These are phyloP conservation scores for Pelargonium cotyledonis DNA, from an alignment of 441 rosid species.

Conservation along the genomic window DNA sequence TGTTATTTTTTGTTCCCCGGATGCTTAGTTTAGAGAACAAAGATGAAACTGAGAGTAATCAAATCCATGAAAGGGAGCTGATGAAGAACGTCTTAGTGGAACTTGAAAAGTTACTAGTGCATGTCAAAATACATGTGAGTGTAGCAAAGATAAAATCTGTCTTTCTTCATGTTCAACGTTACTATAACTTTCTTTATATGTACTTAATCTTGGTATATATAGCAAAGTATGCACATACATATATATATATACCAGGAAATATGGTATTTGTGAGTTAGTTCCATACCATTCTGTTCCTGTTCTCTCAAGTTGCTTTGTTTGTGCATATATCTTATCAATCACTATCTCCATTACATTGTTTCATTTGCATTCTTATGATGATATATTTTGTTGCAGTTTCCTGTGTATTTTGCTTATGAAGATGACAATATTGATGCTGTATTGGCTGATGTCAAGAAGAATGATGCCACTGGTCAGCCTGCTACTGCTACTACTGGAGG, in stretches of 20 bases:
- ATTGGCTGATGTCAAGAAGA: slow-evolving; percentile 74
- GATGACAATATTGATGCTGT: slow-evolving; percentile 69
- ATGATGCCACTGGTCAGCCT: slow-evolving; percentile 82
- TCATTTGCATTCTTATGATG: slow-evolving; percentile 41
- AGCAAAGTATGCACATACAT: neutral
- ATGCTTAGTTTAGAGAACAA: slow-evolving; percentile 41
- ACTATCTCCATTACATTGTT: neutral
- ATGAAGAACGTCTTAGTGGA: slow-evolving; percentile 40
- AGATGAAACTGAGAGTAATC: slow-evolving; percentile 21
- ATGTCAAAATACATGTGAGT: slow-evolving; percentile 80
- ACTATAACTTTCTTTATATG: neutral
- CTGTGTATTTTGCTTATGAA: slow-evolving; percentile 95
- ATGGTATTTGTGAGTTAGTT: neutral
- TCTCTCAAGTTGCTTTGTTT: neutral
- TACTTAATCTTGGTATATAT: neutral
- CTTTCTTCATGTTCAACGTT: neutral
- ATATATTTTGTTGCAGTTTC: slow-evolving; percentile 49
- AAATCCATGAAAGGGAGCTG: slow-evolving; percentile 30
- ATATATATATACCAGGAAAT: neutral
- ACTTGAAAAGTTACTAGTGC: slow-evolving; percentile 68
- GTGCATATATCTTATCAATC: neutral
- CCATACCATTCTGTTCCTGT: neutral
- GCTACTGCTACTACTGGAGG: slow-evolving; percentile 98
- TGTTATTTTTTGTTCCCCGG: slow-evolving; percentile 78
- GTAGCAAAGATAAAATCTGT: neutral